Base-by-base conservation (phyloP, 768 basidiomycete genomes). In the Xanthoconium purpureum region DNA sequence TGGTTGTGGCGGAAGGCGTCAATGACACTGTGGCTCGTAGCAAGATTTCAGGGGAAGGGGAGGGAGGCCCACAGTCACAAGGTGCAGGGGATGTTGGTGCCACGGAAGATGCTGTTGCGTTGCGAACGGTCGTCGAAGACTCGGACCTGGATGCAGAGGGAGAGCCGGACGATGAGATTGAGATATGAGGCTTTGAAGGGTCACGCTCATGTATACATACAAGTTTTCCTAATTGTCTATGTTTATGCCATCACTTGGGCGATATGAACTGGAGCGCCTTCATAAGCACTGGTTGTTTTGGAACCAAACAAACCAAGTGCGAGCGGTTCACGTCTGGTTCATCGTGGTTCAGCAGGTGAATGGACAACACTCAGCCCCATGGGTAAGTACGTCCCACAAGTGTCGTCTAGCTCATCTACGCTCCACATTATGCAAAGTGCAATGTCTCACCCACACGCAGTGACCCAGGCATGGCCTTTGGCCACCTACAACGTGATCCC, bases 381-480 rank as follows among this genome's bases (percentile, higher is more conserved):
- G 67, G 71, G 71, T 71, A 63, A 68, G 72, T 66, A 53, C 52
- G 7, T 65, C 59, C 49, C 58, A 61, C 52, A 52, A 50, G 4
- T 32, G 14, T 45, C 44, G 47, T 18, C 28, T 39, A 36, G 37
- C 20, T 24, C 52, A 37, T 18, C 52, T 24, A 18, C 35, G 40
- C 38, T 33, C 56, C 35, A 53, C 54, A 30, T 24, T 38, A 33
- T 24, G 33, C 50, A 35, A 13, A 51, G 39, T 37, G 13, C 54
- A 33, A 66, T 63, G 56, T 56, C 59, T 59, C 50, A 61, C 37
- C 40, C 70, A 66, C 64, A 57, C 69, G 38, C 68, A 85, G 83
- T 72, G 84, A 84, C 68, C 72, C 78, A 58, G 73, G 72, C 60
- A 84, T 85, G 81, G 76, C 83, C 65, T 85, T 85, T 76, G 77